These are phyloP conservation scores for Fusarium zealandicum DNA, from an alignment of 2,329 filamentous ascomycete genomes.

Conservation along the genomic window DNA sequence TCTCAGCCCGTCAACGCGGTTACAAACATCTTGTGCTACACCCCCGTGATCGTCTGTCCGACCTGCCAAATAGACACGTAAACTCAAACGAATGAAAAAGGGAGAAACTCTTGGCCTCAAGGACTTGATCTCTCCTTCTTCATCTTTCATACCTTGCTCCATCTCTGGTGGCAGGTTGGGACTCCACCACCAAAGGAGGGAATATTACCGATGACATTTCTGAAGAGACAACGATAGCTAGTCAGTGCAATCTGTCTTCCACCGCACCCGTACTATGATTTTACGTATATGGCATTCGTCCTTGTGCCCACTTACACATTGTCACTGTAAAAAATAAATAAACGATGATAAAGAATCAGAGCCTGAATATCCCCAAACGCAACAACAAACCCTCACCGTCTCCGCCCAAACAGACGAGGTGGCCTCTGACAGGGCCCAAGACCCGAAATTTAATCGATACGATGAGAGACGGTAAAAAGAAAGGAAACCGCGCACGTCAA, in stretches of 20 bases:
- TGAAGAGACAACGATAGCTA: too few species aligned
- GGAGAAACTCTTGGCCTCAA: neutral
- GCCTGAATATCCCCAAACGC: neutral
- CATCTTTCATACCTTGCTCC: neutral
- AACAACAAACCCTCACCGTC: too few species aligned
- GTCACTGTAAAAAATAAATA: too few species aligned
- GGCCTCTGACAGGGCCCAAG: neutral
- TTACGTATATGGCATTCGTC: too few species aligned
- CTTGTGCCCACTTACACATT: too few species aligned
- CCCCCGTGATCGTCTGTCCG: neutral
- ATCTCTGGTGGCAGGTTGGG: neutral
- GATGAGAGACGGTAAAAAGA: neutral
- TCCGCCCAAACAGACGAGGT: neutral
- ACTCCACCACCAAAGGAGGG: neutral
- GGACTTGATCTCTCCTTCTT: neutral
- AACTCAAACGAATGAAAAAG: neutral
- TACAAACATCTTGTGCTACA: too few species aligned
- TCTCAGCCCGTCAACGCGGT: too few species aligned
- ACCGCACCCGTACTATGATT: too few species aligned
- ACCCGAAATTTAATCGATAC: neutral
- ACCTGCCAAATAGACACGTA: neutral
- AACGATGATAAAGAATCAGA: too few species aligned
- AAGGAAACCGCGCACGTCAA: conserved; percentile 3
- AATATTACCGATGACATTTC: too few species aligned
- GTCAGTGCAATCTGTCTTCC: too few species aligned